Percentiles rank a stretch among this genome's conserved stretches.
Evolutionary conservation across 2,329 filamentous ascomycete species (phyloP).

Genomic region (Pyricularia pennisetigena): DNA sequence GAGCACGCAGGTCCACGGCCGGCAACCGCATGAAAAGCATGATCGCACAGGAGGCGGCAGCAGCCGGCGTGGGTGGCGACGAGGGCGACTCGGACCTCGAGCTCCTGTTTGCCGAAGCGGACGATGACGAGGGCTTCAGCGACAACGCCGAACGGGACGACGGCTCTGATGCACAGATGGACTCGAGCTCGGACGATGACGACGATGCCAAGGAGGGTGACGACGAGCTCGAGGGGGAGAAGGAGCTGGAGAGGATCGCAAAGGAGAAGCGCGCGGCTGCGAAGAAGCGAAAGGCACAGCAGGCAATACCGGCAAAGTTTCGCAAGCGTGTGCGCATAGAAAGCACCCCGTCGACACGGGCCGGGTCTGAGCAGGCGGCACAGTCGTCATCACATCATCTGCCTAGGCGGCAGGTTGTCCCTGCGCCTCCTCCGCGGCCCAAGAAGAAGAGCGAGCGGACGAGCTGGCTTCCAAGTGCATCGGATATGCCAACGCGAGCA

Average conservation of each 20-base stretch:
- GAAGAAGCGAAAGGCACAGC: slow-evolving; percentile 66
- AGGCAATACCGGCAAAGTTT: slow-evolving; percentile 60
- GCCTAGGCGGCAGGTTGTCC: slow-evolving; percentile 21
- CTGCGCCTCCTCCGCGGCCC: slow-evolving; percentile 33
- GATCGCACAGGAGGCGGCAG: slow-evolving; percentile 61
- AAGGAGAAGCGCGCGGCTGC: slow-evolving; percentile 54
- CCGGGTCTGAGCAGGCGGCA: slow-evolving; percentile 23
- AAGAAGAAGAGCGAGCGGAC: slow-evolving; percentile 52
- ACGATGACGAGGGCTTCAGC: slow-evolving; percentile 58
- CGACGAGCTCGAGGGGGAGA: slow-evolving; percentile 76
- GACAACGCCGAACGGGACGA: slow-evolving; percentile 58
- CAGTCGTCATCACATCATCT: slow-evolving; percentile 13
- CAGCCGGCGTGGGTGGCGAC: slow-evolving; percentile 9
- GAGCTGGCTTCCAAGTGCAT: slow-evolving; percentile 45
- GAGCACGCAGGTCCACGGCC: slow-evolving; percentile 68
- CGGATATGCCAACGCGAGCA: slow-evolving; percentile 47
- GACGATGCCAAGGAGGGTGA: slow-evolving; percentile 49
- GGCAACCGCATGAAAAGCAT: slow-evolving; percentile 77
- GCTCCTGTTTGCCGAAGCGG: slow-evolving; percentile 66
- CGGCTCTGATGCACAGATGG: slow-evolving; percentile 71
- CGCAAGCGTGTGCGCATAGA: slow-evolving; percentile 71
- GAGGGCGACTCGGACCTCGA: slow-evolving; percentile 53
- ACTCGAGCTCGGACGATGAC: slow-evolving; percentile 76
- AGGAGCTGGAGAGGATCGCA: slow-evolving; percentile 70
- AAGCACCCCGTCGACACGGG: neutral